phyloP scores from a whole-genome alignment of 176 grass and related monocot species.

The Oryza meyeriana region DNA sequence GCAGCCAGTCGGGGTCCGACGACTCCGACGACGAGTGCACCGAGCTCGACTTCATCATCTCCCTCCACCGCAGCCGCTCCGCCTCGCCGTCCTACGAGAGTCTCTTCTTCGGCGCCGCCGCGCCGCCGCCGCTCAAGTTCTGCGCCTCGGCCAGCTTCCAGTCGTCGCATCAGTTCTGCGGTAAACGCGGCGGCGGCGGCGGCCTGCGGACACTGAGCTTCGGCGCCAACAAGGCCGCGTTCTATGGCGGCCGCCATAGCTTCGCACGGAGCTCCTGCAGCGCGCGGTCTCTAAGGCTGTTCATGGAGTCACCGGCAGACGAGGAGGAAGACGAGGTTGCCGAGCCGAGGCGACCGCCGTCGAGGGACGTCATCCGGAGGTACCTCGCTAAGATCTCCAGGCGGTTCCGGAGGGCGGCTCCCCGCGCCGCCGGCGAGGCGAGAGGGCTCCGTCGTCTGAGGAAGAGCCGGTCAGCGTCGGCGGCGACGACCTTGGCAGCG shows the following conservation, averaged over 20 bases:
- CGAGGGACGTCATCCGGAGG: slow-evolving; percentile 44
- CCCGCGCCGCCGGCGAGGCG: neutral
- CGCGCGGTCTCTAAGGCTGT: slow-evolving; percentile 30
- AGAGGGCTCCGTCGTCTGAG: slow-evolving; percentile 32
- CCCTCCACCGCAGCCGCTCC: slow-evolving; percentile 32
- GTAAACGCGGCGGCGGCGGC: neutral
- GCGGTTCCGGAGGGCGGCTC: slow-evolving; percentile 28
- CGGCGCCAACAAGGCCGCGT: slow-evolving; percentile 38
- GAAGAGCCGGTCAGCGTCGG: slow-evolving; percentile 69
- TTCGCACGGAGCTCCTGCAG: slow-evolving; percentile 37
- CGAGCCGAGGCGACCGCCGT: neutral
- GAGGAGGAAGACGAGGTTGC: neutral
- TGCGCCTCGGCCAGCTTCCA: neutral
- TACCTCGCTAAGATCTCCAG: slow-evolving; percentile 71
- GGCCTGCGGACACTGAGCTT: slow-evolving; percentile 45
- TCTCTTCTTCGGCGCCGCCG: slow-evolving; percentile 27
- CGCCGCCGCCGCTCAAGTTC: neutral
- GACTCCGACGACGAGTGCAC: slow-evolving; percentile 19
- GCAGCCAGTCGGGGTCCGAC: slow-evolving; percentile 20
- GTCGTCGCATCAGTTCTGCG: neutral
- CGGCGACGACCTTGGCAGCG: slow-evolving; percentile 18
- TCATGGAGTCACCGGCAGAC: slow-evolving; percentile 15
- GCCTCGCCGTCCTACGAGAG: slow-evolving; percentile 33
- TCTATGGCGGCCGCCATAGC: slow-evolving; percentile 37
- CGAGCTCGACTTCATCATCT: slow-evolving; percentile 52